Base-by-base conservation (phyloP, 176 grass and related monocot genomes). In the Musa itinerans region DNA sequence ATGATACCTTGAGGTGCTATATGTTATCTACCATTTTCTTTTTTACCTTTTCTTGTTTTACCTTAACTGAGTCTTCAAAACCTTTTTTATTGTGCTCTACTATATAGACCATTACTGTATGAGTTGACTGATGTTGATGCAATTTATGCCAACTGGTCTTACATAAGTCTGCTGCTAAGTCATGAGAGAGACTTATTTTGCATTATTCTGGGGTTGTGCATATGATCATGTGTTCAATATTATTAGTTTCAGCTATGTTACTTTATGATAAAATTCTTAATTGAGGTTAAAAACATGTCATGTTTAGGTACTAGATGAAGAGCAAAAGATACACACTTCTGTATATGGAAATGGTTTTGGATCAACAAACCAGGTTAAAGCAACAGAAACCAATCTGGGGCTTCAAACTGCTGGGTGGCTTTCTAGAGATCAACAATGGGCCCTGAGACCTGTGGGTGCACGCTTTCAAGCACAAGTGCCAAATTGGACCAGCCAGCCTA, bases 401-500 rank as follows among this genome's bases (percentile, higher is more conserved):
- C 68, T 50, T 70, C 43, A 27, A 34, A 15, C 23, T 27, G 61
- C 34, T 65, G 22, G 34, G 5, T 51, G 34, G 74, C 29, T 53
- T 14, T 70, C 62, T 77, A 63, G 10, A 57, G 63, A 69, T 65
- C 52, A 48, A 27, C 27, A 2, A 17, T 61, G 58, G 50, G 24
- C 3, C 52, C 51, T 2, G 17, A 20, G 54, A 58, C 50, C 54
- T 65, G 11, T 76, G 71, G 11, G 68, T 71, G 34, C 56, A 78
- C 55, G 54, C 54, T 80, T 78, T 69, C 73, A 80, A 74, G 89
- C 69, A 83, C 72, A 83, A 19, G 75, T 87, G 63, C 82, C 82
- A 75, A 74, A 79, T 62, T 91, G 89, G 82, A 78, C 69, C 16
- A 77, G 80, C 62, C 84, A 82, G 27, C 77, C 82, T 80, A 50